Evolutionary conservation across 208 protist genomes (phyloP), one percentile per base, ranked within the genome.

Genomic region (Crithidia fasciculata): DNA sequence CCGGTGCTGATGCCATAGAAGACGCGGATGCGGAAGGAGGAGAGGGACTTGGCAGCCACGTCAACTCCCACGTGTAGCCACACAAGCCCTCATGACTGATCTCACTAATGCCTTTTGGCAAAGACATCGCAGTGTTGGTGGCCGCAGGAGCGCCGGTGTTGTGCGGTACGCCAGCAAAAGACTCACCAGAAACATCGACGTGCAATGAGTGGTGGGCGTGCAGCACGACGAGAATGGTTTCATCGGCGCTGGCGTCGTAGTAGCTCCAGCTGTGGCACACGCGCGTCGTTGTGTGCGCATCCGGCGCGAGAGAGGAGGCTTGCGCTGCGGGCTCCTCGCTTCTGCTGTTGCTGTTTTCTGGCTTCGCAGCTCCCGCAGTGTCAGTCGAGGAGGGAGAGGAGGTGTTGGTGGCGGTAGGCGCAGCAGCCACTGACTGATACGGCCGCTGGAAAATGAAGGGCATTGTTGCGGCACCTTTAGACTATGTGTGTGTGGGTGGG

Each of bases 211-310:
- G 57, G 28, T 78, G 73, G 3, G 56, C 74, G 44, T 73, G 49
- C 57, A 84, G 67, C 37, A 47, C 59, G 54, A 84, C 69, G 5
- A 84, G 40, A 16, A 68, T 76, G 10, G 70, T 77, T 55, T 81
- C 80, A 58, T 66, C 56, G 5, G 19, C 19, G 28, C 28, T 50
- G 2, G 50, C 19, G 54, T 82, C 74, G 41, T 55, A 58, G 70
- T 67, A 72, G 43, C 62, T 81, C 74, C 75, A 81, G 47, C 53
- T 60, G 49, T 78, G 75, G 54, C 77, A 74, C 19, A 43, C 45
- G 13, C 69, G 61, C n/a, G 71, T 72, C 6, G 67, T 60, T 6
- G 65, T 37, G 6, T 18, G 19, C 15, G 2, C 49, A 3, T 8
- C 40, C 12, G 28, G 28, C 28, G 36, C 5, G 28, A n/a, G 3